Evolutionary conservation across 2,329 filamentous ascomycete species (phyloP), one percentile per base, ranked within the genome.

Genomic region (Alternaria atra): DNA sequence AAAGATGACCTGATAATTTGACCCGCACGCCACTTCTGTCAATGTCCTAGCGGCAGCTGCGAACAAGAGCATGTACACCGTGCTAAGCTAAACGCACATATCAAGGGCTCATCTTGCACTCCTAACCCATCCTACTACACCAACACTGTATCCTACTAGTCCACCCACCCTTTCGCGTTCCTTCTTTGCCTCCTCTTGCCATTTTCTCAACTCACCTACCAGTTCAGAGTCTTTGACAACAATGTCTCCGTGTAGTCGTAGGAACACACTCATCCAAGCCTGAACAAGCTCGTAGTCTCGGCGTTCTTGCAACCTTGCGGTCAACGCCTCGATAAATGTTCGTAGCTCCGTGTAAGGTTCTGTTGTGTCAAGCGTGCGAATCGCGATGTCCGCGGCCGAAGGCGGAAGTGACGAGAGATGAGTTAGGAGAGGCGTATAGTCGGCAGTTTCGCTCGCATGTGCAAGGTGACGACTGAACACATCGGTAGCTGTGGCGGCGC

Each of bases 241-340:
- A 15, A 85, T 80, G 62, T 90, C 89, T 6, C 84, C 85, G 78
- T 98, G 94, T 40, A 97, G 82, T 48, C 90, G 87, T 60, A 99
- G 77, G 73, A 98, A 97, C 1, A 98, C 94, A 2, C 91, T 90
- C 93, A 99, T 98, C 94, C 95, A 99, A 0, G 93, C 93, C 79
- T 98, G 94, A 15, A 93, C 91, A 39, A 99, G 85, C 80, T 99
- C 95, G 78, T 97, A 99, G 78, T 98, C 95, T 48, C 87, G 87
- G 65, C 90, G 88, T 52, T 87, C 83, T 43, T 83, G 80, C 53
- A 98, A 82, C 12, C 91, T 85, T 55, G 82, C 84, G 0, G 92
- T 96, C 57, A 99, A 80, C 1, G 93, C 93, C n/a, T 83, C 79
- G 52, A 98, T 89, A 74, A 99, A 99, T 54, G 89, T 84, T 1